phyloP scores from a whole-genome alignment of 2,329 filamentous ascomycete species.

The Xylaria polymorpha region DNA sequence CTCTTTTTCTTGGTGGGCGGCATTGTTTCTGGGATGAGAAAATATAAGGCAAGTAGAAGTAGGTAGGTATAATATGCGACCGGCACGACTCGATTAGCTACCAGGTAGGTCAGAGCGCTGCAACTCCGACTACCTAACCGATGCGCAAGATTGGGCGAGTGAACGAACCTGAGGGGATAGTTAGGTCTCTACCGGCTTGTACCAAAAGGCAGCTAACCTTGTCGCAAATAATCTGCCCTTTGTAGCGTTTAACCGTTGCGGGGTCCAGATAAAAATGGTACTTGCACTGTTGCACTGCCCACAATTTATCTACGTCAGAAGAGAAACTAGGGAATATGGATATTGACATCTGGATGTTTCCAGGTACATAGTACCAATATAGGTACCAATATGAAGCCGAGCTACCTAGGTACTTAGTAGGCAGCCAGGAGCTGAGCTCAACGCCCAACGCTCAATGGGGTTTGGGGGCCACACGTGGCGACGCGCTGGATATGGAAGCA shows the following conservation, averaged over 20 bases:
- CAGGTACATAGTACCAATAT: background rate
- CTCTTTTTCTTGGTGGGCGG: slow-evolving; percentile 42
- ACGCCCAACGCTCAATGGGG: background rate
- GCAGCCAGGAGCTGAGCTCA: slow-evolving; percentile 1
- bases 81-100: background rate
- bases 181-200: background rate
- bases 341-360: background rate
- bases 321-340: background rate
- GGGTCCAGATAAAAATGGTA: background rate
- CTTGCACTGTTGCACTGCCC: no score
- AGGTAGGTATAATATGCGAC: background rate
- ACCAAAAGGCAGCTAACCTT: background rate
- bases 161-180: background rate
- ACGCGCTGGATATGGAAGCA: slow-evolving; percentile 38
- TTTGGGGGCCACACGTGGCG: slow-evolving; percentile 6
- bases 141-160: background rate
- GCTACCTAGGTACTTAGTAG: background rate
- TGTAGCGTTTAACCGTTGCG: background rate
- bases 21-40: slow-evolving; percentile 34
- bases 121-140: background rate
- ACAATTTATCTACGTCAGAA: background rate
- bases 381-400: background rate
- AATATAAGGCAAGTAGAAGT: background rate
- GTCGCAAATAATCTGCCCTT: no score
- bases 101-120: background rate